Evolutionary conservation across 495 filamentous ascomycete genomes (phyloP), one percentile per base, ranked within the genome.

Genomic region (Podospora bellae-mahoneyi): DNA sequence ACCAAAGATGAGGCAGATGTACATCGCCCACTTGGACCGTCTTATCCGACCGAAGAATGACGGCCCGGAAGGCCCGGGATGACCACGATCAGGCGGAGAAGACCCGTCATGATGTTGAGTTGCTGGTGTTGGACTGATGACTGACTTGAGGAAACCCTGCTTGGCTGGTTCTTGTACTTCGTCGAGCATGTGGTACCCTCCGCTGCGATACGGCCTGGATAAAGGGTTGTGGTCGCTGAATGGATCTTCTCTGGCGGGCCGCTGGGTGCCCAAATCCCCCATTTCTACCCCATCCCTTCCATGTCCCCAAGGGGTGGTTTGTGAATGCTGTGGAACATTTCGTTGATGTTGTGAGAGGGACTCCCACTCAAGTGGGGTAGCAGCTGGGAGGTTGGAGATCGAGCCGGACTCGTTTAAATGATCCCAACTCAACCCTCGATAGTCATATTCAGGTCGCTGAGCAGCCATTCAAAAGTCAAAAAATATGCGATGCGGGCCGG

Each of bases 1-100:
- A 10, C 79, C 78, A 16, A 78, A 73, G 20, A 74, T 15, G 20
- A 81, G 75, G 58, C 72, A 74, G 20, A 79, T 1, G 19, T 76
- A 77, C 74, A 81, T 77, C 62, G 65, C 73, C 75, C 76, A 79
- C 13, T 68, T 62, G 20, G 71, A 60, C 9, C 66, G 62, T 73
- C 74, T 76, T 16, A 39, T 64, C 67, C 71, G 15, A 34, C 30
- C 20, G 61, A 63, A 63, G 16, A 20, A 20, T 48, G 61, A 48
- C 13, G 15, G 30, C n/a, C 32, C 61, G n/a, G 3, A 16, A 16
- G 30, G 10, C 16, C 32, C 34, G 16, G 28, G 30, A 34, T 16
- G 19, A 19, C 18, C 60, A 62, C 27, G 19, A 18, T 9, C 32
- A 5, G 32, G 61, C 18, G 55, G 55, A 58, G 19, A 58, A 58